phyloP scores from a whole-genome alignment of 2,329 filamentous ascomycete species.

The Helotiales sp. region DNA sequence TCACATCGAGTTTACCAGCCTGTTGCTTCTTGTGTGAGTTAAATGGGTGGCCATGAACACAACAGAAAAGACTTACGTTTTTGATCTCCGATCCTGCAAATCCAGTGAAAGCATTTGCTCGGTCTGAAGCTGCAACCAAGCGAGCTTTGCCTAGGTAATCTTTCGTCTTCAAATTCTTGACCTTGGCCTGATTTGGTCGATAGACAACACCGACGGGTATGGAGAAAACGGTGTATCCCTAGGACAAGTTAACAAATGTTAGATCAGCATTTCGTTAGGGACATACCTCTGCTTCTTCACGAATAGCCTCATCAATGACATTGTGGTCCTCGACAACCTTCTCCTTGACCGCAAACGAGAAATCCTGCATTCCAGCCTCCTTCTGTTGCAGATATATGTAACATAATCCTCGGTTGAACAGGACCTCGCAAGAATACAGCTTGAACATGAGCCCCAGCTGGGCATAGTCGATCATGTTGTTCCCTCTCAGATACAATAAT shows the following conservation, averaged over 20 bases:
- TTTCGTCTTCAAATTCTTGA: conserved; percentile 96
- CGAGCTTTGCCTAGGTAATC: conserved; percentile 97
- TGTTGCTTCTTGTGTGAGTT: conserved; percentile 39
- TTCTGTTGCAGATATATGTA: conserved; percentile 96
- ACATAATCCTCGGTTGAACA: conserved; percentile 96
- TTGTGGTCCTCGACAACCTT: conserved; percentile 96
- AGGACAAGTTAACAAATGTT: conserved; percentile 28
- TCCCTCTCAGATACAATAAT: conserved; percentile 88
- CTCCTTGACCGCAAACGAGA: conserved; percentile 89
- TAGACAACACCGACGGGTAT: conserved; percentile 97
- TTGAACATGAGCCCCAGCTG: conserved; percentile 95
- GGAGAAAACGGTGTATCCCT: conserved; percentile 98
- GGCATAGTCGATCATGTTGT: conserved; percentile 97
- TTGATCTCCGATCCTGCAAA: conserved; percentile 81
- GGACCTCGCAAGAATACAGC: conserved; percentile 93
- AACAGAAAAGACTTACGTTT: conserved; percentile 56
- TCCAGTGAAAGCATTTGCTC: conserved; percentile 79
- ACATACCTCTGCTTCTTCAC: conserved; percentile 85
- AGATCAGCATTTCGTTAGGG: neutral
- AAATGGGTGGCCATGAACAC: neutral
- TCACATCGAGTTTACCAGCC: conserved; percentile 58
- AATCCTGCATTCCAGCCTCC: conserved; percentile 87
- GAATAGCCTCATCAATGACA: conserved; percentile 96
- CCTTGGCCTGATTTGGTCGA: conserved; percentile 94
- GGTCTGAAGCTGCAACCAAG: conserved; percentile 85